phyloP scores from a whole-genome alignment of 1,139 yeast genomes.

The Geotrichum europaeum region DNA sequence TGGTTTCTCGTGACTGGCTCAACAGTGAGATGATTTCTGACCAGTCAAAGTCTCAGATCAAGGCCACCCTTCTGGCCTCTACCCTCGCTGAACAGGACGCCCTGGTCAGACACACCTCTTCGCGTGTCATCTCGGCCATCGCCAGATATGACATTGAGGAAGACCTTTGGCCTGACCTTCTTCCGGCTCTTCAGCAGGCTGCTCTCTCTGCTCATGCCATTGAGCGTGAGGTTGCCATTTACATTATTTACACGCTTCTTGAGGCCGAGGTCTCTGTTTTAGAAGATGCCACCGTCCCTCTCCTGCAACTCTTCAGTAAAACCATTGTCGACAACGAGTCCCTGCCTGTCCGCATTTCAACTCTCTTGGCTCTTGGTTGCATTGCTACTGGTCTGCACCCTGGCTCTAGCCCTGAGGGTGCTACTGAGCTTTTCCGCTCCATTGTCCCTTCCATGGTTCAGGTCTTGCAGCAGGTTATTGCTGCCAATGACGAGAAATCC shows the following conservation, averaged over 20 bases:
- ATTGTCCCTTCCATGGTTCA: conserved; percentile 76
- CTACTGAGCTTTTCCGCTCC: conserved; percentile 56
- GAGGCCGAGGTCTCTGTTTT: conserved; percentile 64
- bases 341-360: conserved; percentile 71
- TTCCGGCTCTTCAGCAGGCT: conserved; percentile 64
- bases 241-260: conserved; percentile 67
- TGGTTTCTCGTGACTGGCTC: conserved; percentile 69
- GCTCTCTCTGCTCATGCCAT: conserved; percentile 52
- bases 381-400: conserved; percentile 64
- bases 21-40: conserved; percentile 30
- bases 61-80: conserved; percentile 59
- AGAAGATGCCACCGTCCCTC: conserved; percentile 55
- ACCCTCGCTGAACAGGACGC: conserved; percentile 63
- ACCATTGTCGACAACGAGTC: conserved; percentile 62
- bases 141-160: conserved; percentile 68
- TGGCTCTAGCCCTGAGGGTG: conserved; percentile 34
- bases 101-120: conserved; percentile 78
- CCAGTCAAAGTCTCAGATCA: conserved; percentile 52
- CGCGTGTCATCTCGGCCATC: conserved; percentile 84
- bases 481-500: conserved; percentile 62
- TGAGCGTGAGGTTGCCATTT: conserved; percentile 80
- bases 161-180: conserved; percentile 68
- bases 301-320: conserved; percentile 58
- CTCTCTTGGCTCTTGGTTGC: conserved; percentile 77
- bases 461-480: conserved; percentile 70